Evolutionary conservation across 1,139 yeast genomes (phyloP), one percentile per base, ranked within the genome.

Genomic region (Schizosaccharomyces versatilis): DNA sequence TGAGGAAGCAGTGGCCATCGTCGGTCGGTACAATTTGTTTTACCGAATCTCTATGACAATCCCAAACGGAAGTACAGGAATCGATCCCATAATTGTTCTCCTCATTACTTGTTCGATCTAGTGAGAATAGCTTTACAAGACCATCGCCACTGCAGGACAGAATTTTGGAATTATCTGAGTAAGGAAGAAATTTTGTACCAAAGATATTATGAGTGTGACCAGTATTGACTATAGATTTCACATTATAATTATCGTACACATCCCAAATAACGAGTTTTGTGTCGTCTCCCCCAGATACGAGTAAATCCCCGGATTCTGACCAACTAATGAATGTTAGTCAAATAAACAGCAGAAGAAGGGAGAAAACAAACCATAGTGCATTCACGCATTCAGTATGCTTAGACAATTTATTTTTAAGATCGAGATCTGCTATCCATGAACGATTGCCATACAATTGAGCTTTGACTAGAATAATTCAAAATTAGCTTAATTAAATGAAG

Each of bases 251-350:
- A 6, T 17, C n/a, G 15, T 51, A 54, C 6, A 61, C 59, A 17
- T 55, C 54, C 57, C 60, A 60, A 36, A 60, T 38, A 42, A 56
- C 53, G 17, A 59, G 51, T 38, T 57, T 54, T 9, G 59, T 58
- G 48, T 60, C 61, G 41, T 60, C 61, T n/a, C 60, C 53, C 9
- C 61, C 61, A 3, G 61, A 60, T 2, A 59, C 60, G n/a, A 60
- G 57, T n/a, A 48, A 56, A 8, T 52, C 55, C 10, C 61, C 61
- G 32, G 59, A 58, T 2, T 53, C 47, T 1, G 61, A 60, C 61
- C 61, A 60, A 41, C 57, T 53, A 32, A 7, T 8, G 1, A 17
- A 8, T 44, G 49, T 44, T 24, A 44, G 38, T 32, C 19, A 24
- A 24, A 32, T 12, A 8, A 36, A 17, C 36, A 2, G 2, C 19